A percentile compares a stretch with the other conserved stretches of the same genome.
These are phyloP conservation scores for Yarrowia deformans DNA, from an alignment of 805 yeast species.

Conservation along the genomic window DNA sequence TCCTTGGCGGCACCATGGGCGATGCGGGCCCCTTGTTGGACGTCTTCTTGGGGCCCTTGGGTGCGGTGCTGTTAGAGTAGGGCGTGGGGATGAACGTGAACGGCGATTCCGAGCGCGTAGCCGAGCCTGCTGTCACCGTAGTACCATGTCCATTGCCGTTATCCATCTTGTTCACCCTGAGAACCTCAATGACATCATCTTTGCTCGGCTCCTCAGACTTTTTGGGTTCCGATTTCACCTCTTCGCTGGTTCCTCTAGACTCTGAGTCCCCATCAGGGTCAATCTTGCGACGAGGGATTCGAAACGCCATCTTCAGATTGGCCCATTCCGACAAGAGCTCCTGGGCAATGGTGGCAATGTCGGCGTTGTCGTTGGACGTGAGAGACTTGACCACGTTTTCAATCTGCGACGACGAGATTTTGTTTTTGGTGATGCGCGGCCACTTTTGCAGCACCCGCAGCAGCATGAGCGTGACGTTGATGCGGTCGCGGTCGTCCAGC, in stretches of 20 bases:
- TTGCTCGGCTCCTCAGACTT: not conserved
- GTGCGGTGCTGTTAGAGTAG: constrained; percentile 18
- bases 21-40: not conserved
- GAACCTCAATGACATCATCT: not conserved
- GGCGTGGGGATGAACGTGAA: constrained; percentile 43
- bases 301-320: constrained; percentile 76
- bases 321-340: constrained; percentile 72
- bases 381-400: constrained; percentile 66
- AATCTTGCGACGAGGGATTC: constrained; percentile 71
- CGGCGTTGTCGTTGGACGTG: constrained; percentile 43
- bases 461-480: constrained; percentile 55
- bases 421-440: constrained; percentile 79
- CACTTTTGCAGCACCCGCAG: constrained; percentile 66
- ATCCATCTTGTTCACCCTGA: not conserved
- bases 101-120: constrained; percentile 41
- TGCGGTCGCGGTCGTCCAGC: constrained; percentile 30
- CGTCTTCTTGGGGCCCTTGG: constrained; percentile 44
- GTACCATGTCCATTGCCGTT: not conserved
- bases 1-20: constrained; percentile 9
- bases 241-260: constrained; percentile 15
- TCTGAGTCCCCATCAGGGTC: constrained; percentile 40
- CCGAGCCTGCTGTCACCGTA: no score
- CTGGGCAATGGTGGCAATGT: constrained; percentile 52
- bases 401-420: constrained; percentile 75
- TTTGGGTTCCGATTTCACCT: not conserved